phyloP scores from a whole-genome alignment of 176 grass and related monocot species.

The Musa acuminata region DNA sequence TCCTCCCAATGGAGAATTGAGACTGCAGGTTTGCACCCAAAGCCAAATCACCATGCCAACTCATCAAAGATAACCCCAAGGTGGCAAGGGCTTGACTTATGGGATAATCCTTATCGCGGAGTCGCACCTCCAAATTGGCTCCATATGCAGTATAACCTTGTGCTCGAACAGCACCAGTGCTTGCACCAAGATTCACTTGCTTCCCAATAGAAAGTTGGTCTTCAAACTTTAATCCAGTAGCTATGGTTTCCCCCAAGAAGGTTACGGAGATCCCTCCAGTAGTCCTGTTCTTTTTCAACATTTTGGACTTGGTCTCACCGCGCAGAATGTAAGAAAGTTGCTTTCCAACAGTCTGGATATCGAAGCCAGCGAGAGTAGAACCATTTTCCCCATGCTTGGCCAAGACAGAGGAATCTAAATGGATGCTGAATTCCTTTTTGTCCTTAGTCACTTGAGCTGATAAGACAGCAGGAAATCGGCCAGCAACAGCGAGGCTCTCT shows the following conservation, averaged over 20 bases:
- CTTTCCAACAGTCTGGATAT: constrained; percentile 68
- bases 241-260: constrained; percentile 78
- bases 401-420: constrained; percentile 76
- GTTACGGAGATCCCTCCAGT: constrained; percentile 74
- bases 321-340: constrained; percentile 69
- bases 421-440: constrained; percentile 96
- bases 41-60: constrained; percentile 64
- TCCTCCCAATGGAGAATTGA: constrained; percentile 54
- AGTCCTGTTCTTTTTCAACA: constrained; percentile 84
- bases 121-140: constrained; percentile 66
- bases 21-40: constrained; percentile 82
- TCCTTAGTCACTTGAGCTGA: constrained; percentile 84
- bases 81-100: constrained; percentile 57
- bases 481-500: constrained; percentile 56
- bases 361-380: constrained; percentile 77
- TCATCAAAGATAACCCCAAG: constrained; percentile 78
- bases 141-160: constrained; percentile 76
- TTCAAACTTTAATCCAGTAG: constrained; percentile 79
- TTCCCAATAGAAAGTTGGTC: constrained; percentile 75
- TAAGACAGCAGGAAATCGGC: constrained; percentile 52
- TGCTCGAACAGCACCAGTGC: constrained; percentile 56
- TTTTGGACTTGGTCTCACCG: constrained; percentile 88
- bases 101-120: constrained; percentile 71
- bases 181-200: constrained; percentile 49
- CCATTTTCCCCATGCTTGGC: constrained; percentile 81